Conservation (phyloP, 2,329 filamentous ascomycete species). For the Microdochium bolleyi region DNA sequence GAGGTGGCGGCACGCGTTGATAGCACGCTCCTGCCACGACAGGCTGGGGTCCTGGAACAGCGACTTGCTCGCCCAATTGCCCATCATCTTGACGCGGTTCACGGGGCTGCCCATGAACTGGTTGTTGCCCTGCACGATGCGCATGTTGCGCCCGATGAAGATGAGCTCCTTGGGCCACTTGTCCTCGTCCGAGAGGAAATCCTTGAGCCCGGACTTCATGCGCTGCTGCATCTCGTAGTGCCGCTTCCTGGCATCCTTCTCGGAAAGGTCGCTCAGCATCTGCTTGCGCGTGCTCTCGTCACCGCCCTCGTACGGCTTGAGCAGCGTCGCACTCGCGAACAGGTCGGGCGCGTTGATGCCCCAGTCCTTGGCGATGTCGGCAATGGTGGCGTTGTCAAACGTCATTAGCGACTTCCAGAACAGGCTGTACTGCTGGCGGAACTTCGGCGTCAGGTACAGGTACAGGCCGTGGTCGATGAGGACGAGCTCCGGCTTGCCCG, state of each 20-base stretch:
- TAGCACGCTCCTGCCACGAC: slow-evolving; percentile 51
- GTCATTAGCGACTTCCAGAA: slow-evolving; percentile 95
- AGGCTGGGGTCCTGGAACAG: slow-evolving; percentile 68
- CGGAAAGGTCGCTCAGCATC: slow-evolving; percentile 57
- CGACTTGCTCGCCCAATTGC: slow-evolving; percentile 78
- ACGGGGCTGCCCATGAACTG: slow-evolving; percentile 84
- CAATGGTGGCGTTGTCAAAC: slow-evolving; percentile 80
- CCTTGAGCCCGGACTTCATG: slow-evolving; percentile 61
- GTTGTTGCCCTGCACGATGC: slow-evolving; percentile 90
- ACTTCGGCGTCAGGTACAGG: slow-evolving; percentile 77
- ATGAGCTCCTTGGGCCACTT: slow-evolving; percentile 88
- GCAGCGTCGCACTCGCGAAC: slow-evolving; percentile 82
- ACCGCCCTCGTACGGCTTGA: slow-evolving; percentile 86
- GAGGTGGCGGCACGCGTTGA: slow-evolving; percentile 68
- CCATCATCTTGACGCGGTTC: slow-evolving; percentile 90
- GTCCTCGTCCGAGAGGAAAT: slow-evolving; percentile 73
- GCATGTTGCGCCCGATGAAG: slow-evolving; percentile 85
- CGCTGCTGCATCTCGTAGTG: slow-evolving; percentile 84
- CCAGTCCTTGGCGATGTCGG: slow-evolving; percentile 68
- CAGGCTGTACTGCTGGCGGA: slow-evolving; percentile 75
- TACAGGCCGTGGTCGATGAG: slow-evolving; percentile 97
- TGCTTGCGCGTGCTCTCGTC: slow-evolving; percentile 57
- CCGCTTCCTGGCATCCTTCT: slow-evolving; percentile 56
- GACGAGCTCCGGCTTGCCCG: slow-evolving; percentile 80
- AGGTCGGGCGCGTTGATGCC: slow-evolving; percentile 84